Base-by-base conservation (phyloP, 805 yeast species). In the Teunomyces gatunensis region DNA sequence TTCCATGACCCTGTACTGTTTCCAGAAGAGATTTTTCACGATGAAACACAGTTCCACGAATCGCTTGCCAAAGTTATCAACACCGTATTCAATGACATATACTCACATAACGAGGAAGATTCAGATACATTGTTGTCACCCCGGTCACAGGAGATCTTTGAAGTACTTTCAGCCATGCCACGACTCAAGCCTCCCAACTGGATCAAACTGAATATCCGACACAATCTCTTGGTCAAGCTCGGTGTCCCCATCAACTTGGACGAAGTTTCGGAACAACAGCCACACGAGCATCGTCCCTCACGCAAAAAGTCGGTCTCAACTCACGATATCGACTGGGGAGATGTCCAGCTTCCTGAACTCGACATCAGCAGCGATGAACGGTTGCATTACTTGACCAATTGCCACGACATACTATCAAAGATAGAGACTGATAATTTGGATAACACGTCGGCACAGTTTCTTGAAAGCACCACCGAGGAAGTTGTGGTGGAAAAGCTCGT, bases 201-300 rank as follows among this genome's bases (percentile, higher is more conserved):
- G 96, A 78, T 76, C 37, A 75, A 75, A 46, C 84, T 87, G 59
- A 72, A 81, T 15, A 75, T 86, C 20, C 78, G 90, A 44, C 78
- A 85, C 54, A 81, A 79, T 54, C 64, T 89, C 28, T 69, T 86
- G 28, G 69, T 84, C 15, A 77, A 82, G 25, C 67, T 89, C 39
- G 90, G 91, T 1, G 77, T 89, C 2, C 95, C 95, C 0, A 78
- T 87, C 35, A 84, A 85, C 55, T 67, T 84, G 12, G 89, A 84
- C 61, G 87, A 84, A 49, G 41, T 72, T 17, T 53, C 51, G 3
- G 46, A 20, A 50, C 30, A 25, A 27, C n/a, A 42, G 9, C 39
- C 44, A 9, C 34, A 27, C 6, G 34, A 28, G 33, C 30, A 29
- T 45, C 35, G 39, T 34, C 40, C 32, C 17, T 15, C 23, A 6